phyloP scores from a whole-genome alignment of 352 stramenopile genomes.

The Globisporangium megalacanthum region DNA sequence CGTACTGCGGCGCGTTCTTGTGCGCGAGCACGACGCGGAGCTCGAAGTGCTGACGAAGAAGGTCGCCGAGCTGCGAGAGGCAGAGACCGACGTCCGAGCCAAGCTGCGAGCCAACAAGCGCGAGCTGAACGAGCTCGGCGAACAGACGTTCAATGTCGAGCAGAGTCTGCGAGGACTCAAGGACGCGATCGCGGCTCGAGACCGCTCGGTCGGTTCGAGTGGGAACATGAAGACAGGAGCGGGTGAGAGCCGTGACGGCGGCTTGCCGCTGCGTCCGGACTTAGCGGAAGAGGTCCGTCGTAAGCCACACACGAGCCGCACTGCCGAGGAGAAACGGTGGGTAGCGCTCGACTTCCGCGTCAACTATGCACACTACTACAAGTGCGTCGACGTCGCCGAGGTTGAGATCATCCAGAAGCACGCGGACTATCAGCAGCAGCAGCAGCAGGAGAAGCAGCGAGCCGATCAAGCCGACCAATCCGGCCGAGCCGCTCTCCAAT shows the following conservation, averaged over 20 bases:
- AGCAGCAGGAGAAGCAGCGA: not conserved
- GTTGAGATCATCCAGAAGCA: constrained; percentile 58
- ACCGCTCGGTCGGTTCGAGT: no score
- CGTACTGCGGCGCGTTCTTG: constrained; percentile 32
- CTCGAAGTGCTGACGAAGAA: constrained; percentile 27
- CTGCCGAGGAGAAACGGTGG: constrained; percentile 61
- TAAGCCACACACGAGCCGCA: constrained; percentile 44
- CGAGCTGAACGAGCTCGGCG: constrained; percentile 32
- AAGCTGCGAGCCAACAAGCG: constrained; percentile 18
- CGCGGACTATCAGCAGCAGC: constrained; percentile 38
- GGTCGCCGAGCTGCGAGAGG: not conserved
- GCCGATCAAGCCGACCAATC: not conserved
- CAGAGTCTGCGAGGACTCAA: constrained; percentile 23
- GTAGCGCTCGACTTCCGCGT: constrained; percentile 55
- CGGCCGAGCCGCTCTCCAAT: constrained; percentile 6
- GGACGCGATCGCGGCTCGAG: constrained; percentile 14
- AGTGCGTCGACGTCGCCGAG: constrained; percentile 36
- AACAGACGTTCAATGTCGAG: constrained; percentile 32
- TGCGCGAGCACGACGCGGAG: constrained; percentile 38
- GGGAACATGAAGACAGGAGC: not conserved
- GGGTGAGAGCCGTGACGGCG: not conserved
- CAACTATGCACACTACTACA: constrained; percentile 69
- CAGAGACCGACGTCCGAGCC: constrained; percentile 7
- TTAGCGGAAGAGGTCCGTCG: constrained; percentile 32
- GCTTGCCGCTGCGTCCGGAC: constrained; percentile 3